Conservation (phyloP, 805 yeast species). For the Teunomyces stri region DNA sequence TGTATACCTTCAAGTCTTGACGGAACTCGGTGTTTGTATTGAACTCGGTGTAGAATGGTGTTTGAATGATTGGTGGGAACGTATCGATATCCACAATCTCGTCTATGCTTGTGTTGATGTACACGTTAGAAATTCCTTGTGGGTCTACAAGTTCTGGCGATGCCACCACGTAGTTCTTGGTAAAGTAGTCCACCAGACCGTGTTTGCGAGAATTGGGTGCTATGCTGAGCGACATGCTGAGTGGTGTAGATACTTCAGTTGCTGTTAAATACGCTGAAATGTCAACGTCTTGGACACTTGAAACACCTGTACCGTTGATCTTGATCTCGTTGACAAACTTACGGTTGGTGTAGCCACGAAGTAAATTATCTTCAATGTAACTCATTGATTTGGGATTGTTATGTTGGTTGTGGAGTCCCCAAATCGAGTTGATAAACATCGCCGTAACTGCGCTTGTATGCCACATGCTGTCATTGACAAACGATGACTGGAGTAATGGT, state of each 20-base stretch:
- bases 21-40: slow-evolving; percentile 21
- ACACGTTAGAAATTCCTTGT: neutral
- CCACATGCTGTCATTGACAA: slow-evolving; percentile 39
- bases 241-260: neutral
- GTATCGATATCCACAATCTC: slow-evolving; percentile 14
- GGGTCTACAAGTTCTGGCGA: neutral
- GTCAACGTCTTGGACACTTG: slow-evolving; percentile 13
- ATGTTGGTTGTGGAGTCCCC: slow-evolving; percentile 45
- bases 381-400: slow-evolving; percentile 36
- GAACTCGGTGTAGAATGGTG: slow-evolving; percentile 19
- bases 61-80: slow-evolving; percentile 11
- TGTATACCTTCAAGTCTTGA: slow-evolving; percentile 27
- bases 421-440: slow-evolving; percentile 37
- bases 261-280: slow-evolving; percentile 12
- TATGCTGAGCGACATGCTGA: neutral
- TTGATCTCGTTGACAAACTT: slow-evolving; percentile 46
- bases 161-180: slow-evolving; percentile 7
- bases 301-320: slow-evolving; percentile 8
- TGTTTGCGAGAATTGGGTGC: slow-evolving; percentile 4
- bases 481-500: slow-evolving; percentile 6
- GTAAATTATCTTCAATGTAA: slow-evolving; percentile 40
- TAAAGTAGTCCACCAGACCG: slow-evolving; percentile 8
- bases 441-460: slow-evolving; percentile 27
- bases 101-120: slow-evolving; percentile 8
- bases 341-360: slow-evolving; percentile 43